Conservation (phyloP, 1,139 yeast genomes). For the Entelexis sorbosivorans region DNA sequence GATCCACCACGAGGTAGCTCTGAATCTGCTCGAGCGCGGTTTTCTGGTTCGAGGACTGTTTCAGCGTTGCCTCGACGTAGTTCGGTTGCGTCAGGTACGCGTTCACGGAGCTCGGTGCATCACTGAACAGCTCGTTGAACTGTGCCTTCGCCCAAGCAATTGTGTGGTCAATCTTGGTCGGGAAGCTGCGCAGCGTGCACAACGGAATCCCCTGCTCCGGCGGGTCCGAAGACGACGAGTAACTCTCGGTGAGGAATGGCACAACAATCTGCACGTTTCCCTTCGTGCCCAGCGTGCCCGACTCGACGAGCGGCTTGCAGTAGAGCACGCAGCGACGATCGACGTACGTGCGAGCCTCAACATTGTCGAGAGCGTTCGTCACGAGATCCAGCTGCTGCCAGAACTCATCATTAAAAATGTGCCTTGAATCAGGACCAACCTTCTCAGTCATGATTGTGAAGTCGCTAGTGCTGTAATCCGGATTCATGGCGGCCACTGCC, state of each 20-base stretch:
- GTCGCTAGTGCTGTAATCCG: constrained; percentile 57
- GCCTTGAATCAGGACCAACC: constrained; percentile 88
- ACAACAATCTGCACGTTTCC: constrained; percentile 96
- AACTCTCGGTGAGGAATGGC: constrained; percentile 87
- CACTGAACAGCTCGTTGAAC: constrained; percentile 87
- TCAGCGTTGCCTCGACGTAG: constrained; percentile 79
- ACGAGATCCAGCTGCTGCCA: constrained; percentile 80
- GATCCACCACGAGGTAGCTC: constrained; percentile 53
- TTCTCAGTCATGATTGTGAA: constrained; percentile 71
- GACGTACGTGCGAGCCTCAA: constrained; percentile 94
- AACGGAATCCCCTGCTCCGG: constrained; percentile 96
- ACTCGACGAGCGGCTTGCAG: constrained; percentile 82
- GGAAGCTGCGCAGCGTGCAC: constrained; percentile 94
- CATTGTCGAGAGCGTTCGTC: constrained; percentile 92
- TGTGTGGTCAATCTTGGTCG: constrained; percentile 95
- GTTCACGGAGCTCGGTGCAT: constrained; percentile 86
- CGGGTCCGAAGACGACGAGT: constrained; percentile 94
- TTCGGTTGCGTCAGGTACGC: constrained; percentile 83
- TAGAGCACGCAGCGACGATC: constrained; percentile 93
- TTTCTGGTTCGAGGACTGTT: constrained; percentile 73
- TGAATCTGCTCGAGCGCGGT: constrained; percentile 72
- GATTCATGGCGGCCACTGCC: constrained; percentile 79
- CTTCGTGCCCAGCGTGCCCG: constrained; percentile 96
- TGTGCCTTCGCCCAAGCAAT: constrained; percentile 97
- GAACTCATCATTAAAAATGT: constrained; percentile 73